Percentiles rank a stretch among this genome's conserved stretches.
Conservation (phyloP, 2,329 filamentous ascomycete genomes). For the Fusarium camptoceras region DNA sequence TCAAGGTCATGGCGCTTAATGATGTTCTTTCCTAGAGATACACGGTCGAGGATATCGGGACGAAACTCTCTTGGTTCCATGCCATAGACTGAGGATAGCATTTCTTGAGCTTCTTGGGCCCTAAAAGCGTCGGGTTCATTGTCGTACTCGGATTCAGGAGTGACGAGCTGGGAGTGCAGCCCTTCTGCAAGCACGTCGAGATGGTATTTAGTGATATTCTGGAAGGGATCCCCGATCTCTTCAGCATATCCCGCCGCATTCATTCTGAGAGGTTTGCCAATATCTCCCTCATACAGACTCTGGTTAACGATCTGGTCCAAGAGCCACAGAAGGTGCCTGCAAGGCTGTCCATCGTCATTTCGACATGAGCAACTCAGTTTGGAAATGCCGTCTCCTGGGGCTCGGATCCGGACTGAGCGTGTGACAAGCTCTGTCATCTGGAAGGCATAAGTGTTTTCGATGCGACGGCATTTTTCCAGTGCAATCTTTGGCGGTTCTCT, state of each 20-base stretch:
- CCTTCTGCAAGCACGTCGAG: conserved; percentile 64
- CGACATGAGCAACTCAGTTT: conserved; percentile 62
- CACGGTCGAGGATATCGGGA: conserved; percentile 58
- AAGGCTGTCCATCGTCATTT: conserved; percentile 52
- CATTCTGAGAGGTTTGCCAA: conserved; percentile 56
- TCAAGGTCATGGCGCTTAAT: conserved; percentile 61
- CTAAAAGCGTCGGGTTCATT: conserved; percentile 52
- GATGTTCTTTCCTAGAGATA: conserved; percentile 49
- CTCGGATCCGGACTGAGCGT: conserved; percentile 63
- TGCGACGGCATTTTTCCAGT: conserved; percentile 62
- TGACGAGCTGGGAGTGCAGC: conserved; percentile 61
- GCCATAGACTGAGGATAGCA: conserved; percentile 61
- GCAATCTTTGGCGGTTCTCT: conserved; percentile 61
- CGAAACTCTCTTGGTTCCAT: conserved; percentile 57
- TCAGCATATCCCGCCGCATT: conserved; percentile 57
- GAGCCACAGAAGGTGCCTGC: conserved; percentile 66
- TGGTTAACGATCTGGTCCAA: conserved; percentile 65
- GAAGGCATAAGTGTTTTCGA: conserved; percentile 64
- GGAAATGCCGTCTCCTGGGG: conserved; percentile 54
- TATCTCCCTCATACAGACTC: conserved; percentile 56
- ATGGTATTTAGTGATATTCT: conserved; percentile 62
- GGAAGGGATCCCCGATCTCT: conserved; percentile 62
- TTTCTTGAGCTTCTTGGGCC: conserved; percentile 62
- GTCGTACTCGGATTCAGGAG: conserved; percentile 48
- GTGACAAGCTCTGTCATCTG: conserved; percentile 67